Evolutionary conservation across 2,329 filamentous ascomycete genomes (phyloP).

Genomic region (Aspergillus ibericus): DNA sequence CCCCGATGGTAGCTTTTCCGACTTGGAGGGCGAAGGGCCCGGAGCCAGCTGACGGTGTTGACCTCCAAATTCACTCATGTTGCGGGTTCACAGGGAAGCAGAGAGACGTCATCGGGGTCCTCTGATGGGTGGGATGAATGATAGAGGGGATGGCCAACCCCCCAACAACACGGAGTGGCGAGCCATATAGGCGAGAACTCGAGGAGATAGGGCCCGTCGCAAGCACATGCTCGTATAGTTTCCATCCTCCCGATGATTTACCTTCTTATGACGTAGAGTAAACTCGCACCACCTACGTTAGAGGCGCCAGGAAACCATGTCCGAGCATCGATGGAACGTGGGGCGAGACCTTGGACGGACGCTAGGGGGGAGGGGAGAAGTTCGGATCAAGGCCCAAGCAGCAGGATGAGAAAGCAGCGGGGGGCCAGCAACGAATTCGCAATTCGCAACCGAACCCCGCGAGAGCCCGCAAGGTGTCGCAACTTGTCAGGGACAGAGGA

Average conservation of each 20-base stretch:
- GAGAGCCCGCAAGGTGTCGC: too few relatives aligned
- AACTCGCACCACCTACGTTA: constrained; percentile 6
- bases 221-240: neutral
- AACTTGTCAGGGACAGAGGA: too few relatives aligned
- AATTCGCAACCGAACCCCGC: too few relatives aligned
- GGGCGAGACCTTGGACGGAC: neutral
- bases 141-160: neutral
- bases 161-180: neutral
- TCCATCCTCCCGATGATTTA: neutral
- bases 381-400: neutral
- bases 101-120: neutral
- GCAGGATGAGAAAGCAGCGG: too few relatives aligned
- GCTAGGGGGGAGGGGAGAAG: too few relatives aligned
- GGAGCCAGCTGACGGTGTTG: constrained; percentile 27
- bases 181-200: neutral
- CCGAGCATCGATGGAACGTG: constrained; percentile 12
- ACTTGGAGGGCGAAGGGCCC: constrained; percentile 23
- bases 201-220: neutral
- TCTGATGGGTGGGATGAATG: neutral
- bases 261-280: constrained; percentile 21
- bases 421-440: too few relatives aligned
- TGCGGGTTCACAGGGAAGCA: neutral
- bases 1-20: neutral
- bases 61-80: constrained; percentile 21
- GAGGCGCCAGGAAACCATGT: constrained; percentile 21